Evolutionary conservation across 805 yeast species (phyloP).

Genomic region (Pichia insulana): DNA sequence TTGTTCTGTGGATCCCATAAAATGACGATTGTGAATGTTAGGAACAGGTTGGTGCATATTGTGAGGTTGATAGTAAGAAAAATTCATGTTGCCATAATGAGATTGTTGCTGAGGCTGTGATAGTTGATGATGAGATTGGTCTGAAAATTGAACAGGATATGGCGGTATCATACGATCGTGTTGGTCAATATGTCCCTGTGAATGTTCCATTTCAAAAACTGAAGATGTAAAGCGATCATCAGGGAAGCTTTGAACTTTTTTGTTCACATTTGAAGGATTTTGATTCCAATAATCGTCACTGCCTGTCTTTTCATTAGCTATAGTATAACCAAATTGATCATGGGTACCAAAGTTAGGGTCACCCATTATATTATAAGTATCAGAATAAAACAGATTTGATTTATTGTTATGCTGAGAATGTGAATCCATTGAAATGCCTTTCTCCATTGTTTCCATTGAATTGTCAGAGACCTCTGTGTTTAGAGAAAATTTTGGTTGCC

Average conservation of each 20-base stretch:
- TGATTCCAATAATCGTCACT: too few relatives aligned
- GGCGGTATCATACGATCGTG: not conserved
- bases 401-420: not conserved
- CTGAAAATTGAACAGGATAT: not conserved
- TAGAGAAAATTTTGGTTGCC: conserved; percentile 13
- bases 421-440: too few relatives aligned
- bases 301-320: too few relatives aligned
- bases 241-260: too few relatives aligned
- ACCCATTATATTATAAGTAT: not conserved
- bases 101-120: not conserved
- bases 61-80: too few relatives aligned
- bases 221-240: not conserved
- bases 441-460: not conserved
- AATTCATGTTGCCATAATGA: not conserved
- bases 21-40: too few relatives aligned
- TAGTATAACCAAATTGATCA: not conserved
- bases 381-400: not conserved
- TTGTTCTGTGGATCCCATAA: too few relatives aligned
- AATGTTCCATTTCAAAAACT: too few relatives aligned
- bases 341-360: not conserved
- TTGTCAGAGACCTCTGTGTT: not conserved
- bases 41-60: too few relatives aligned
- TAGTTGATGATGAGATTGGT: not conserved
- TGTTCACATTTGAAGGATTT: too few relatives aligned
- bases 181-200: too few relatives aligned